Base-by-base conservation (phyloP, 2,329 filamentous ascomycete species). In the Zasmidium cellare region DNA sequence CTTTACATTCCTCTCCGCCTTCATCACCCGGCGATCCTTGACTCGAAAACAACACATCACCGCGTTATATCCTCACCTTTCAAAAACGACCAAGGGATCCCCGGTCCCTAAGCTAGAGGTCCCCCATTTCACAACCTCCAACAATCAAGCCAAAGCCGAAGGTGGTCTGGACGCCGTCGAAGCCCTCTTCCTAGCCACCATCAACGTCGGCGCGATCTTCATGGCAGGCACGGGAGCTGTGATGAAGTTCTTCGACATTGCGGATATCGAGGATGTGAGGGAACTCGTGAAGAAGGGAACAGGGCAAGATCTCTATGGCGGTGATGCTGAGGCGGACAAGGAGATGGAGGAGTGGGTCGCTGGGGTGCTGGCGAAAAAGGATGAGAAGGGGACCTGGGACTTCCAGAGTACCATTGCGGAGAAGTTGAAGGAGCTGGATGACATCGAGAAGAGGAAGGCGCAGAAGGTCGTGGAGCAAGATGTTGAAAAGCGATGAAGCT, bases 111-210 rank as follows among this genome's bases (percentile, higher is more conserved):
- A 53, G 38, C 12, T 62, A 5, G 53, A 59, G n/a, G 24, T 62
- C 16, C 63, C 60, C 14, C 56, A 55, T 16, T 65, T 64, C 46
- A 51, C 62, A 9, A 54, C 55, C 1, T 63, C 62, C 6, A 63
- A 64, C 28, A 56, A 51, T 19, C 53, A 50, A 14, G 55, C 57
- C 3, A 64, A 60, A 28, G 61, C 59, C 9, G 63, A 87, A 68
- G 86, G 87, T 7, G 82, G 85, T 1, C 72, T 89, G 41, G 87
- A 97, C 62, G 93, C 93, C 0, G 76, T 89, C 31, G 89, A 96
- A 74, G 93, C 93, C 0, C 79, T 99, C 20, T 89, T 87, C 50
- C 79, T 97, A 35, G 94, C 93, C 0, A 96, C 92, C 0, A 82
- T 97, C 66, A 96, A 96, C 67, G 90, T 94, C 12, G 69, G 87